Evolutionary conservation across 371 early-diverging fungal genomes (phyloP), one percentile per base, ranked within the genome.

Genomic region (Actinomortierella ambigua): DNA sequence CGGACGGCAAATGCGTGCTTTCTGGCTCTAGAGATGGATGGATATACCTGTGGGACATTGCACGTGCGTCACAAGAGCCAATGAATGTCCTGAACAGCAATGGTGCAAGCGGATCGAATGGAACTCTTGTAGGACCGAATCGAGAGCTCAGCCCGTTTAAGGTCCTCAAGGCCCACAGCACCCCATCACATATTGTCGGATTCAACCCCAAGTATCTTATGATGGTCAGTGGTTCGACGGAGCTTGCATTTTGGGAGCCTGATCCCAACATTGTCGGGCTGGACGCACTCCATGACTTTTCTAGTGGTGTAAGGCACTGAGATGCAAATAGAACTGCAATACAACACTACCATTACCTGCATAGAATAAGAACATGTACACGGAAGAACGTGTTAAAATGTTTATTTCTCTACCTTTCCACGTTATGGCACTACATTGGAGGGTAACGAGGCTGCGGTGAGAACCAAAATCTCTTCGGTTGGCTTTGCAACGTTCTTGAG

Each of bases 1-100:
- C 95, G 0, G 93, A 96, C 68, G 91, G 88, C 49, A 77, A 82
- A 55, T 90, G 75, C 61, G 90, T 91, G 2, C 53, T 90, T 39
- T 82, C 86, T 41, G 95, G 93, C n/a, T 88, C 90, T 0, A 69
- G 73, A 24, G 90, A 91, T 65, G 87, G 90, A 1, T 66, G 57
- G 23, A 63, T 94, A 13, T 70, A 83, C 55, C 42, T 88, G 17
- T 94, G 93, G 93, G 88, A 90, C 55, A 58, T 85, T 23, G 69
- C 76, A 18, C 39, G 20, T 17, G 24, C 23, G 41, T 27, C 7
- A 39, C 49, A 27, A 34, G 53, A 47, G 29, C 28, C 51, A 34
- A 51, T 48, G 47, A 53, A 29, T 39, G 47, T 26, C 29, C 43
- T 27, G 59, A 34, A 70, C 23, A 70, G 59, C 34, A 42, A 34